phyloP scores from a whole-genome alignment of 2,329 filamentous ascomycete species.

The Aspergillus intermedius region DNA sequence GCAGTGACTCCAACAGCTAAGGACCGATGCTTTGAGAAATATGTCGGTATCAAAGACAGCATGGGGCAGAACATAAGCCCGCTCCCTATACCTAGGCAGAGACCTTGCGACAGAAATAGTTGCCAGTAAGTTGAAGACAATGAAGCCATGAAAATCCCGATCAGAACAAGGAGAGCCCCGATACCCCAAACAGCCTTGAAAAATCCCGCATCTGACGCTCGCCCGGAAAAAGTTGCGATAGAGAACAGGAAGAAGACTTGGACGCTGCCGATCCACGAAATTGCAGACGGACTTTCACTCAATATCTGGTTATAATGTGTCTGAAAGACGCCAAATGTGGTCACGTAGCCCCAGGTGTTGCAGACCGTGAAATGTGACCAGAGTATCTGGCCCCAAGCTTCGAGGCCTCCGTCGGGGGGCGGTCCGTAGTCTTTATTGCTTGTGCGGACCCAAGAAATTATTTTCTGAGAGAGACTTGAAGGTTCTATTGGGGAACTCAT shows the following conservation, averaged over 20 bases:
- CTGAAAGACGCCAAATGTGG: slow-evolving; percentile 53
- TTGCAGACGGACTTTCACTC: slow-evolving; percentile 39
- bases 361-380: slow-evolving; percentile 50
- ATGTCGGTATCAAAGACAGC: slow-evolving; percentile 53
- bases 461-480: too few species aligned
- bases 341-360: slow-evolving; percentile 51
- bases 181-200: slow-evolving; percentile 40
- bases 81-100: slow-evolving; percentile 52
- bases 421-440: slow-evolving; percentile 30
- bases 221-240: slow-evolving; percentile 46
- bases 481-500: too few species aligned
- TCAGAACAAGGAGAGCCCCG: slow-evolving; percentile 39
- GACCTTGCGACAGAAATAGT: slow-evolving; percentile 45
- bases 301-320: slow-evolving; percentile 44
- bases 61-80: slow-evolving; percentile 51
- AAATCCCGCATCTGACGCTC: slow-evolving; percentile 47
- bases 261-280: slow-evolving; percentile 49
- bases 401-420: slow-evolving; percentile 46
- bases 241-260: slow-evolving; percentile 48
- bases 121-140: slow-evolving; percentile 47
- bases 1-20: slow-evolving; percentile 56
- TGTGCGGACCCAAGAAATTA: slow-evolving; percentile 21
- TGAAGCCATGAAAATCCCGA: slow-evolving; percentile 48
- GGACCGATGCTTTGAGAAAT: slow-evolving; percentile 54
- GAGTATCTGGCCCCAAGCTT: slow-evolving; percentile 51